Percentiles rank a stretch among this genome's conserved stretches.
Evolutionary conservation across 306 rosid species (phyloP).

Genomic region (Quercus agrifolia): DNA sequence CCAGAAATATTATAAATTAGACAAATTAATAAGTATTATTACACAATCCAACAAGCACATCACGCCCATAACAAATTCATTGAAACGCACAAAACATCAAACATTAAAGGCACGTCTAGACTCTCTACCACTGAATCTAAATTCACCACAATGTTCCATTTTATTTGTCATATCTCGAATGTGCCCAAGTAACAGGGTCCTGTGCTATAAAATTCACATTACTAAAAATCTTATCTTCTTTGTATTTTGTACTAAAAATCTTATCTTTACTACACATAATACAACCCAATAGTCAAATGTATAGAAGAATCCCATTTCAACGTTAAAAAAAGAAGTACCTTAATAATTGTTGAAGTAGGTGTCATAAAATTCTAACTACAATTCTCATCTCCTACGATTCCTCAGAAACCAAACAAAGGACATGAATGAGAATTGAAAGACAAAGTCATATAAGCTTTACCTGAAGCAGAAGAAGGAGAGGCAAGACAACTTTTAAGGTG

Average conservation of each 20-base stretch:
- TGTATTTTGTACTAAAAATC: background rate
- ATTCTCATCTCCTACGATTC: background rate
- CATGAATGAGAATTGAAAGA: background rate
- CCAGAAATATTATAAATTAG: background rate
- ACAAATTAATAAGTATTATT: background rate
- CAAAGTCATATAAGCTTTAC: constrained; percentile 10
- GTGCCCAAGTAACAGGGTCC: background rate
- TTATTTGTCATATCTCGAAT: background rate
- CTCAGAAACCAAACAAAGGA: background rate
- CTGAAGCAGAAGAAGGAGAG: constrained; percentile 45
- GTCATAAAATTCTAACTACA: background rate
- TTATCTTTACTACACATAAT: background rate
- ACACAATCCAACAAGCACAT: background rate
- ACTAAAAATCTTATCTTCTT: background rate
- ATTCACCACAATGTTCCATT: background rate
- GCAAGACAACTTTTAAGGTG: constrained; percentile 48
- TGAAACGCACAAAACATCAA: background rate
- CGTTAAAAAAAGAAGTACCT: background rate
- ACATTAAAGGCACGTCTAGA: background rate
- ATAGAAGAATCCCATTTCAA: background rate
- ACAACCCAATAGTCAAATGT: background rate
- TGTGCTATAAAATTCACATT: background rate
- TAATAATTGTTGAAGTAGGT: background rate
- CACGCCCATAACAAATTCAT: background rate
- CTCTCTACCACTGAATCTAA: background rate